Evolutionary conservation across 2,329 filamentous ascomycete genomes (phyloP).

Genomic region (Rugonectria rugulosa): DNA sequence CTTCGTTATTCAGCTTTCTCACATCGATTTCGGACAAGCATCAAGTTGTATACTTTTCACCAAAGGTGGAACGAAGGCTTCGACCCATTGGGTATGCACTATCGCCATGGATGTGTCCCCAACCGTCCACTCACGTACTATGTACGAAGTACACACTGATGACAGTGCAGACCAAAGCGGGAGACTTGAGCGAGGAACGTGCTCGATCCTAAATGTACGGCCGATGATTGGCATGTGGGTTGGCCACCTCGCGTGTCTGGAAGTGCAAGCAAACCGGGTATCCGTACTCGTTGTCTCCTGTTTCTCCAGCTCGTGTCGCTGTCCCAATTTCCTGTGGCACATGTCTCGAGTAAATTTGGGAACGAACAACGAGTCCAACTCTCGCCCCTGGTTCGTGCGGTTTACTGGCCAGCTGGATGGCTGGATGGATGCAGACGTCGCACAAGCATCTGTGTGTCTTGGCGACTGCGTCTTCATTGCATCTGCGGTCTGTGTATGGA

Average conservation of each 20-base stretch:
- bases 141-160: not conserved
- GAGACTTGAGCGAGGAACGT: slow-evolving; percentile 31
- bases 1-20: too few relatives aligned
- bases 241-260: slow-evolving; percentile 28
- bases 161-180: not conserved
- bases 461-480: slow-evolving; percentile 13
- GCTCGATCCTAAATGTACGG: slow-evolving; percentile 28
- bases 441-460: slow-evolving; percentile 17
- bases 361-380: slow-evolving; percentile 12
- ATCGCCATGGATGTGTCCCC: too few relatives aligned
- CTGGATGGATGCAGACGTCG: slow-evolving; percentile 17
- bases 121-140: slow-evolving; percentile 1
- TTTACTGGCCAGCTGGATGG: slow-evolving; percentile 5
- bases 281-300: slow-evolving; percentile 1
- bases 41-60: too few relatives aligned
- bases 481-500: slow-evolving; percentile 5
- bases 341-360: slow-evolving; percentile 23
- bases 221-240: slow-evolving; percentile 34
- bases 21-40: too few relatives aligned
- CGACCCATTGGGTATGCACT: too few relatives aligned
- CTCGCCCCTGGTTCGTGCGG: not conserved
- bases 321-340: slow-evolving; percentile 13
- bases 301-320: slow-evolving; percentile 5
- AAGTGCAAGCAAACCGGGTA: slow-evolving; percentile 15
- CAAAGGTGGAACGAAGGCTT: too few relatives aligned